Conservation (phyloP, 306 rosid species). For the Astragalus glycyphyllos region DNA sequence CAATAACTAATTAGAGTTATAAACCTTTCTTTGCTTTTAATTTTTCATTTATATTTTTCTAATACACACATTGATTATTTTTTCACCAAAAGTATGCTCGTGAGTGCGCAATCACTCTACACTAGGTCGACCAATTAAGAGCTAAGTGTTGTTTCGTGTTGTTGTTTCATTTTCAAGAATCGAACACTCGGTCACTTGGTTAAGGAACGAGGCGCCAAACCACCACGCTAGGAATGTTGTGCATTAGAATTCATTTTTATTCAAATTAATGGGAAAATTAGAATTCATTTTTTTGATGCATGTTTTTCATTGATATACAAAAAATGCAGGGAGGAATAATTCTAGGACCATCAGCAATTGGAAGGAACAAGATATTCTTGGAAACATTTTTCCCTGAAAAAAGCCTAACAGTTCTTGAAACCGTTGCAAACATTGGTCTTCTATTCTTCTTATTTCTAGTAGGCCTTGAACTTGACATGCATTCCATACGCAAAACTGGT, state of each 20-base stretch:
- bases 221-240: no score
- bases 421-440: constrained; percentile 70
- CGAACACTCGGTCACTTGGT: no score
- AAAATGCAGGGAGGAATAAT: constrained; percentile 66
- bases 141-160: no score
- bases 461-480: constrained; percentile 72
- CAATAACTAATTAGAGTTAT: no score
- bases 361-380: constrained; percentile 51
- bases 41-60: no score
- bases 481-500: constrained; percentile 59
- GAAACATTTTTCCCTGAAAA: constrained; percentile 56
- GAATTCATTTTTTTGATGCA: constrained; percentile 13
- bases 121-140: no score
- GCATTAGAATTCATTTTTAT: neutral
- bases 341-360: constrained; percentile 75
- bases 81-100: no score
- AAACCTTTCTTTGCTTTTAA: no score
- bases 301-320: neutral
- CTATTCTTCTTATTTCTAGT: constrained; percentile 71
- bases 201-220: no score
- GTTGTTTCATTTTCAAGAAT: no score
- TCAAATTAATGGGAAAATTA: constrained; percentile 11
- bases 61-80: no score
- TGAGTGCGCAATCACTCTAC: no score
- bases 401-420: constrained; percentile 70